phyloP scores from a whole-genome alignment of 2,329 filamentous ascomycete genomes.

The Botrytis byssoidea region DNA sequence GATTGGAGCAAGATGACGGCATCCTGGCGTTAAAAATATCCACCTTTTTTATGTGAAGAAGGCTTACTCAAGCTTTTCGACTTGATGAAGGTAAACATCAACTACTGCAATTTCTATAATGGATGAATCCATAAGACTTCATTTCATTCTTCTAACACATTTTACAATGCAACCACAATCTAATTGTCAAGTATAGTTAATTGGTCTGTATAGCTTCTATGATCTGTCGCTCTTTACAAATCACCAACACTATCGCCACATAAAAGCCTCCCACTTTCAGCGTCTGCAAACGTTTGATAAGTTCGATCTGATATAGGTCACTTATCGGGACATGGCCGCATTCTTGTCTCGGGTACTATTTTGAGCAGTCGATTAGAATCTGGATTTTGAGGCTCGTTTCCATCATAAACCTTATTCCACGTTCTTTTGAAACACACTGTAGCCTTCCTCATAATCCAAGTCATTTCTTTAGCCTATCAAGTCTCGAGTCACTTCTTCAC shows the following conservation, averaged over 20 bases:
- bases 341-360: background rate
- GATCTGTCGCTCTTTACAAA: background rate
- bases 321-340: background rate
- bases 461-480: background rate
- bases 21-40: conserved; percentile 5
- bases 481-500: background rate
- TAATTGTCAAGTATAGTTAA: background rate
- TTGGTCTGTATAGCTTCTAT: background rate
- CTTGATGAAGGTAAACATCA: background rate
- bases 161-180: background rate
- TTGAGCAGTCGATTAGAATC: background rate
- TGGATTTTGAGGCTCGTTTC: background rate
- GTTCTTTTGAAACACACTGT: background rate
- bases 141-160: too few species aligned
- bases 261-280: background rate
- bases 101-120: background rate
- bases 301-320: conserved; percentile 7
- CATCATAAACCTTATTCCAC: background rate
- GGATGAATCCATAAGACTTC: background rate
- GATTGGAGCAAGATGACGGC: background rate
- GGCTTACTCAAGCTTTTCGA: background rate
- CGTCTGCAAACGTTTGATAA: background rate
- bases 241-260: conserved; percentile 2
- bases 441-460: background rate
- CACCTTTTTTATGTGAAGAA: background rate